These are phyloP conservation scores for Trametes cingulata DNA, from an alignment of 768 basidiomycete genomes.

Conservation along the genomic window DNA sequence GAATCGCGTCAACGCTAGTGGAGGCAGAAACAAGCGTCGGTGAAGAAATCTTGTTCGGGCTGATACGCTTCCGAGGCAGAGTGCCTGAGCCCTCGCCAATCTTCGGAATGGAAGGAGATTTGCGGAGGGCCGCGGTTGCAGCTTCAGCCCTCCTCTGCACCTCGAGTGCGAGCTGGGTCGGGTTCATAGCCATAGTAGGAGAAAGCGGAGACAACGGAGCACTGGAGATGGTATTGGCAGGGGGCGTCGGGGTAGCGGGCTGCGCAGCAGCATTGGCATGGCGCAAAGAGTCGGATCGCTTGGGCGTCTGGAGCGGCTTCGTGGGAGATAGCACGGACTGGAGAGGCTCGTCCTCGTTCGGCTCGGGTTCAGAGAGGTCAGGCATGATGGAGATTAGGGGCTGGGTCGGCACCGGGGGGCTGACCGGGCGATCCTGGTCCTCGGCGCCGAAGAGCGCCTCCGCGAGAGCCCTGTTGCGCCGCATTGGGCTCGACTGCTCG, in stretches of 20 bases:
- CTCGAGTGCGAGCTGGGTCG: constrained; percentile 59
- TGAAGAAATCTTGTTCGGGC: constrained; percentile 40
- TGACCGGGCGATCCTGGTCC: constrained; percentile 25
- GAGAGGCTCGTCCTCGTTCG: constrained; percentile 14
- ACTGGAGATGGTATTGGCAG: constrained; percentile 1
- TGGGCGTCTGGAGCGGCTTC: constrained; percentile 17
- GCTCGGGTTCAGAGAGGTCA: constrained; percentile 12
- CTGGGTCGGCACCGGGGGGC: constrained; percentile 29
- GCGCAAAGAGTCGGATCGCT: constrained; percentile 13
- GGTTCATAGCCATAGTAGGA: constrained; percentile 37
- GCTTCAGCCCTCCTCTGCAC: constrained; percentile 70
- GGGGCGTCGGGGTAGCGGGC: neutral
- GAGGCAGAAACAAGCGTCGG: constrained; percentile 44
- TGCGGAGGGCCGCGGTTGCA: constrained; percentile 44
- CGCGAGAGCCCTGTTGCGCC: constrained; percentile 73
- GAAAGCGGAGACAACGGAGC: constrained; percentile 8
- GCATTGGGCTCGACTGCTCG: constrained; percentile 43
- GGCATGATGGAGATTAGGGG: constrained; percentile 22
- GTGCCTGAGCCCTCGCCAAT: constrained; percentile 25
- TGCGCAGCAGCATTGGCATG: neutral
- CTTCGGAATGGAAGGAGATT: constrained; percentile 40
- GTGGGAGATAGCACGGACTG: neutral
- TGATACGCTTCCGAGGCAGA: constrained; percentile 34
- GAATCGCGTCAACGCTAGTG: constrained; percentile 39
- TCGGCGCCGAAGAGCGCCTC: constrained; percentile 69